Percentiles rank a stretch among this genome's conserved stretches.
phyloP scores from a whole-genome alignment of 768 basidiomycete species.

The Multifurca ochricompacta region DNA sequence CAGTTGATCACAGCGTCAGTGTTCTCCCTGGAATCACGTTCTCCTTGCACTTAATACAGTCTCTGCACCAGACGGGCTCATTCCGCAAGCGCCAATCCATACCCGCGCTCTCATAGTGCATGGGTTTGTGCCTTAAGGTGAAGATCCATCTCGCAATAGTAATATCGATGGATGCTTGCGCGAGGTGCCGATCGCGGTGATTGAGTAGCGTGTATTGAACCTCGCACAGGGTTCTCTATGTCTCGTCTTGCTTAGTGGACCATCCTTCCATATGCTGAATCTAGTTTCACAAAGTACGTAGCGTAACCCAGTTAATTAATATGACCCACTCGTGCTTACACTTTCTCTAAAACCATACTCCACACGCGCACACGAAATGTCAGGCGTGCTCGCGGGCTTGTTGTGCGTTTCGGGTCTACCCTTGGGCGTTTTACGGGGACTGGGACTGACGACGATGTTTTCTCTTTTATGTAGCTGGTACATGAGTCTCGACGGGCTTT shows the following conservation, averaged over 20 bases:
- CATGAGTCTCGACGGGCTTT: constrained; percentile 82
- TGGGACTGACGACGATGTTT: not conserved
- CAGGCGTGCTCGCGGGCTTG: constrained; percentile 74
- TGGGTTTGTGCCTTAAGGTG: constrained; percentile 36
- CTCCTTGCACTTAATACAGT: constrained; percentile 86
- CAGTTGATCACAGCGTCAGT: constrained; percentile 29
- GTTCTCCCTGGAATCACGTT: constrained; percentile 91
- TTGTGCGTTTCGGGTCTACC: constrained; percentile 51
- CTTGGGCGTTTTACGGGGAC: not conserved
- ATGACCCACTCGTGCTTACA: constrained; percentile 24
- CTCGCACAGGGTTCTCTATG: constrained; percentile 75
- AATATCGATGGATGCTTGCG: constrained; percentile 17
- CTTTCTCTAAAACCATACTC: not conserved
- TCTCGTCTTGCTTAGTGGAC: constrained; percentile 72
- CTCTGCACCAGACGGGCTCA: constrained; percentile 81
- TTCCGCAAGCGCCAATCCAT: constrained; percentile 90
- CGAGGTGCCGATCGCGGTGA: constrained; percentile 64
- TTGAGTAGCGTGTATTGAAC: constrained; percentile 92
- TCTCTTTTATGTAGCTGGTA: constrained; percentile 55
- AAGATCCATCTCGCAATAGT: constrained; percentile 31
- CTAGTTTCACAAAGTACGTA: constrained; percentile 55
- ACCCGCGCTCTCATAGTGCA: constrained; percentile 73
- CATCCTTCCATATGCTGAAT: constrained; percentile 71
- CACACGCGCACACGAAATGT: not conserved
- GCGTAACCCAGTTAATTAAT: too few species aligned